These are phyloP conservation scores for Botrytis fabae DNA, from an alignment of 2,329 filamentous ascomycete genomes.

Conservation along the genomic window DNA sequence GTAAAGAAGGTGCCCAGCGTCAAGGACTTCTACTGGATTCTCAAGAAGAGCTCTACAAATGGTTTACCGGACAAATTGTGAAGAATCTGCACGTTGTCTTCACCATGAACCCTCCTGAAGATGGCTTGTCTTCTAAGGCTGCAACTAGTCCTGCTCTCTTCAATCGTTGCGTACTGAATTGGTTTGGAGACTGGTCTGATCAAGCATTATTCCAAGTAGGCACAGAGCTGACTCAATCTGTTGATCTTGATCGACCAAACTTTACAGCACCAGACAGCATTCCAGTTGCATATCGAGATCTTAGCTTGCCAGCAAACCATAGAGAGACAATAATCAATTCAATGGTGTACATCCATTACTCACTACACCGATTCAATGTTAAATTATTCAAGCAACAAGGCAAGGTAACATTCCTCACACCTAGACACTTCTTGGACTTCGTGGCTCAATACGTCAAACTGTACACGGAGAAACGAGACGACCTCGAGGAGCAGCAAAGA, in stretches of 20 bases:
- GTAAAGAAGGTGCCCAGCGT: constrained; percentile 95
- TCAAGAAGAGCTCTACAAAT: constrained; percentile 99
- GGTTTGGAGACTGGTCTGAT: constrained; percentile 99
- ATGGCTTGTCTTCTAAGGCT: constrained; percentile 90
- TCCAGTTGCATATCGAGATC: constrained; percentile 85
- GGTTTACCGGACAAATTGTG: constrained; percentile 99
- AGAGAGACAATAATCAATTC: constrained; percentile 92
- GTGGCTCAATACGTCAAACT: constrained; percentile 96
- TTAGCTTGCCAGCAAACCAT: constrained; percentile 82
- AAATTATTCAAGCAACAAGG: constrained; percentile 90
- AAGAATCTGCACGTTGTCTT: constrained; percentile 99
- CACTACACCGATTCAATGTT: constrained; percentile 83
- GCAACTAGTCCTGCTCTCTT: constrained; percentile 97
- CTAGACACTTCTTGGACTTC: constrained; percentile 96
- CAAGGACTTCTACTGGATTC: constrained; percentile 95
- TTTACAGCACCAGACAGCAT: constrained; percentile 88
- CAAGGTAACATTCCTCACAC: constrained; percentile 89
- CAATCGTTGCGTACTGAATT: constrained; percentile 99
- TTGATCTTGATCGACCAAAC: constrained; percentile 86
- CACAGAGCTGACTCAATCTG: constrained; percentile 91
- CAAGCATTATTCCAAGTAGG: constrained; percentile 98
- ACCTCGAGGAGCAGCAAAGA: constrained; percentile 96
- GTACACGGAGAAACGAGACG: constrained; percentile 97
- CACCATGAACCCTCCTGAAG: constrained; percentile 98
- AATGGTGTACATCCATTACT: constrained; percentile 99